These are phyloP conservation scores for Hordeum vulgare DNA, from an alignment of 176 grass and related monocot genomes.

Conservation along the genomic window MorexV3_pseudomolecules_assembly NC_058523.1:554102411-554102910, in stretches of 20 bases:
- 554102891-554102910: not conserved
- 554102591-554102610: not conserved
- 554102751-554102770: not conserved
- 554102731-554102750: not conserved
- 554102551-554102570: not conserved
- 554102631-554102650: not conserved
- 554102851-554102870: not conserved
- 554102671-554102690: not conserved
- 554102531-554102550: not conserved
- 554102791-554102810: constrained; percentile 5
- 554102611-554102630: not conserved
- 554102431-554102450: not conserved
- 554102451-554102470: not conserved
- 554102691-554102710: not conserved
- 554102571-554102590: not conserved
- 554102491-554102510: too few relatives aligned
- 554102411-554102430: not conserved
- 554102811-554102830: constrained; percentile 5
- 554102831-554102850: not conserved
- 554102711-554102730: not conserved
- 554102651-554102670: not conserved
- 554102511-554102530: not conserved
- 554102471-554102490: too few relatives aligned
- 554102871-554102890: not conserved
- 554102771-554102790: constrained; percentile 9